A percentile compares a stretch with the other conserved stretches of the same genome.
phyloP scores from a whole-genome alignment of 345 rosid species.

The Populus euphratica region DNA sequence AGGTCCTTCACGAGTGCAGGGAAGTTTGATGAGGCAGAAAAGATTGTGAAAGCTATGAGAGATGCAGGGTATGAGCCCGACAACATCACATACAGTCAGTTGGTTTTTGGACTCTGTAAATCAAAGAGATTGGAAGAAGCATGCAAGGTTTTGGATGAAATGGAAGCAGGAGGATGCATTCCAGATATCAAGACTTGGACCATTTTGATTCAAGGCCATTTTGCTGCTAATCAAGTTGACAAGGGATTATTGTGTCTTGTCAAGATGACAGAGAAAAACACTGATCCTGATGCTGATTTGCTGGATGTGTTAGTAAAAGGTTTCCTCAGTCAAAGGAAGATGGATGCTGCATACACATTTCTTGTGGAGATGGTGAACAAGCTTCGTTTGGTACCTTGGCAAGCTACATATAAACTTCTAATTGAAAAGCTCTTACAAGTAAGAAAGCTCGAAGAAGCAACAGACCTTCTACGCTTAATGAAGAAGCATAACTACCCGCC shows the following conservation, averaged over 20 bases:
- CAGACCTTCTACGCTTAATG: slow-evolving; percentile 66
- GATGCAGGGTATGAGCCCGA: slow-evolving; percentile 71
- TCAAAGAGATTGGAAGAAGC: slow-evolving; percentile 73
- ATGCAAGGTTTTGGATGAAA: slow-evolving; percentile 48
- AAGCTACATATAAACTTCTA: slow-evolving; percentile 63
- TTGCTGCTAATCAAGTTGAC: slow-evolving; percentile 55
- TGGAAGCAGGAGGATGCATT: slow-evolving; percentile 58
- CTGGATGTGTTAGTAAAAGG: slow-evolving; percentile 61
- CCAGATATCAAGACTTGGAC: slow-evolving; percentile 91
- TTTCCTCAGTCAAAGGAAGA: slow-evolving; percentile 50
- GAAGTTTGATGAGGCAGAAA: slow-evolving; percentile 63
- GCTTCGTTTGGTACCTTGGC: slow-evolving; percentile 65
- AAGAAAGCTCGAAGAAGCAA: slow-evolving; percentile 70
- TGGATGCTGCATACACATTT: slow-evolving; percentile 62
- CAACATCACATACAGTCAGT: slow-evolving; percentile 80
- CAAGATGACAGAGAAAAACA: slow-evolving; percentile 53
- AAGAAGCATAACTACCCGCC: slow-evolving; percentile 59
- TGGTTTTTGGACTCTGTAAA: slow-evolving; percentile 82
- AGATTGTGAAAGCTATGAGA: slow-evolving; percentile 55
- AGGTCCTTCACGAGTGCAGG: slow-evolving; percentile 62
- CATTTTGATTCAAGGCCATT: slow-evolving; percentile 78
- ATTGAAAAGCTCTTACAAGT: slow-evolving; percentile 61
- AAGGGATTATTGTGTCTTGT: slow-evolving; percentile 57
- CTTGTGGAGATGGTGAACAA: slow-evolving; percentile 53
- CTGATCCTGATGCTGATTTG: slow-evolving; percentile 57